Conservation (phyloP, 78 protist genomes). For the Abeoforma whisleri region DNA sequence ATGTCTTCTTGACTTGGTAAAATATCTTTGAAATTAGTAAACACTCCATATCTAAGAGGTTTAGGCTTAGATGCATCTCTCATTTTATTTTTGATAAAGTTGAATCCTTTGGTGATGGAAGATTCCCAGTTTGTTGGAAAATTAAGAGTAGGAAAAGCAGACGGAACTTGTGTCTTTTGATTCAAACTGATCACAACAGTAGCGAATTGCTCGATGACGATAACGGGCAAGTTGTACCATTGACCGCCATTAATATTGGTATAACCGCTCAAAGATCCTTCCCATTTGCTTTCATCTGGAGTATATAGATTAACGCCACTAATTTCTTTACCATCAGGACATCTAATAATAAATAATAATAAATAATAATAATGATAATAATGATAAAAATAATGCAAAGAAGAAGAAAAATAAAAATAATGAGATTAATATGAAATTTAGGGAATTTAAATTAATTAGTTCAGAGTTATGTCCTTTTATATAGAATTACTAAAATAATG, state of each 20-base stretch:
- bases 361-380: too few relatives aligned
- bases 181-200: neutral
- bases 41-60: slow-evolving; percentile 23
- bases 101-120: neutral
- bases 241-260: neutral
- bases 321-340: neutral
- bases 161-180: neutral
- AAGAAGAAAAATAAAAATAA: too few relatives aligned
- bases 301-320: neutral
- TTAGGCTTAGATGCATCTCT: neutral
- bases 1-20: slow-evolving; percentile 9
- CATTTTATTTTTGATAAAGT: slow-evolving; percentile 28
- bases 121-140: neutral
- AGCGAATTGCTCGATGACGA: neutral
- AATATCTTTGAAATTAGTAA: slow-evolving; percentile 18
- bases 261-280: neutral
- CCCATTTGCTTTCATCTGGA: neutral
- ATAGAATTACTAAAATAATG: too few relatives aligned
- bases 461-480: too few relatives aligned
- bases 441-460: too few relatives aligned
- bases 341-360: too few relatives aligned
- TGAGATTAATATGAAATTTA: too few relatives aligned
- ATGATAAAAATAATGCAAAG: too few relatives aligned
- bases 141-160: neutral
- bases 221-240: neutral